Evolutionary conservation across 331 rosid genomes (phyloP), one percentile per base, ranked within the genome.

Genomic region (Acacia pycnantha): DNA sequence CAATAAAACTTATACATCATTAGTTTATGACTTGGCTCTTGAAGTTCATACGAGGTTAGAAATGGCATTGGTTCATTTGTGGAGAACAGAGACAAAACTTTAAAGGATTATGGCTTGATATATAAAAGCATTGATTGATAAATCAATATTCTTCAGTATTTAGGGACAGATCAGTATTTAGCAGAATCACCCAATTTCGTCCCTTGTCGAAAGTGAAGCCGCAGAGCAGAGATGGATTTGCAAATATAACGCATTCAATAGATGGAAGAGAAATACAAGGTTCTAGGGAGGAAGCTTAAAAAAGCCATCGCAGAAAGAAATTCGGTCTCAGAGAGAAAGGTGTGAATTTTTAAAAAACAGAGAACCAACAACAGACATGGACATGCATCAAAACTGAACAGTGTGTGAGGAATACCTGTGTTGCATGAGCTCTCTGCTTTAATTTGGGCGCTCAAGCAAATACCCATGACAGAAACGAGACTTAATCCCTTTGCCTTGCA

Each of bases 381-480:
- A 26, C 66, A 22, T 24, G 66, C 66, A 24, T 59, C 18, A 24
- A 59, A 58, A 58, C 5, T 58, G 65, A 56, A 29, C 11, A 26
- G 35, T 1, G 5, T 61, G 27, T 75, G 13, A 26, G 35, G 53
- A 56, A 76, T 85, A 95, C 98, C 98, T 85, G 95, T 90, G 77
- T 84, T 91, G 65, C 53, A 82, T 14, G 88, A 82, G 92, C 92
- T 91, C 80, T 89, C 98, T 53, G 93, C 95, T 92, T 95, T 95
- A 72, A 95, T 87, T 87, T 69, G 90, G 81, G 97, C 88, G 72
- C 98, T 95, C 79, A 91, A 88, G 90, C 98, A 95, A 85, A 87
- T 44, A 90, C 98, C 98, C 98, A 95, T 95, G 83, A 74, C 16
- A 19, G 70, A 79, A 84, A 74, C 69, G 48, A n/a, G 59, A 59